A percentile compares a stretch with the other conserved stretches of the same genome.
Evolutionary conservation across 2,329 filamentous ascomycete genomes (phyloP).

Genomic region (Fusarium compactum): DNA sequence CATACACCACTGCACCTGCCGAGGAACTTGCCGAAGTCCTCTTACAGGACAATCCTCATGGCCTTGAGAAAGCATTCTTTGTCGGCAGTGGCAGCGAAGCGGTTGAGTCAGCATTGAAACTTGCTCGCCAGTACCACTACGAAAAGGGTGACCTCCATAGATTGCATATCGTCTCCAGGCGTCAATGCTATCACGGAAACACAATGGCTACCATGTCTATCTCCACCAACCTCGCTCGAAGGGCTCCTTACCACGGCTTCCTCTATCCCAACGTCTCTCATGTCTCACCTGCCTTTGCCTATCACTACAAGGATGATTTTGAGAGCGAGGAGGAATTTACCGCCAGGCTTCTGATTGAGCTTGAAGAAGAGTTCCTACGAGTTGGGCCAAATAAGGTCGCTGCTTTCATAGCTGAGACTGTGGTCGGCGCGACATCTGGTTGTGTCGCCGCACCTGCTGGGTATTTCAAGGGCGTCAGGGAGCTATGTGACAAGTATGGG

Average conservation of each 20-base stretch:
- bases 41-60: neutral
- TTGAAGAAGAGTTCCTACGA: slow-evolving; percentile 13
- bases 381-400: slow-evolving; percentile 14
- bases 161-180: slow-evolving; percentile 6
- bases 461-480: slow-evolving; percentile 31
- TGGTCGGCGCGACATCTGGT: slow-evolving; percentile 65
- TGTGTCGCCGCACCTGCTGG: slow-evolving; percentile 23
- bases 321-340: slow-evolving; percentile 3
- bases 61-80: slow-evolving; percentile 44
- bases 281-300: slow-evolving; percentile 14
- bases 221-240: slow-evolving; percentile 15
- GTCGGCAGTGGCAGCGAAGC: slow-evolving; percentile 51
- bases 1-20: slow-evolving; percentile 18
- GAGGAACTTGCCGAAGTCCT: slow-evolving; percentile 7
- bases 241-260: slow-evolving; percentile 10
- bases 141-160: slow-evolving; percentile 1
- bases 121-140: slow-evolving; percentile 60
- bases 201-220: slow-evolving; percentile 27
- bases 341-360: neutral
- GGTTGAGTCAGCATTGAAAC: slow-evolving; percentile 61
- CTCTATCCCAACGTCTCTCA: slow-evolving; percentile 19
- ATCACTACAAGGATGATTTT: neutral
- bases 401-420: slow-evolving; percentile 72
- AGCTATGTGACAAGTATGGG: slow-evolving; percentile 64
- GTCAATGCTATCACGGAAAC: slow-evolving; percentile 22